Evolutionary conservation across 176 grass and related monocot species (phyloP), one percentile per base, ranked within the genome.

Genomic region (Echinochloa phyllopogon): DNA sequence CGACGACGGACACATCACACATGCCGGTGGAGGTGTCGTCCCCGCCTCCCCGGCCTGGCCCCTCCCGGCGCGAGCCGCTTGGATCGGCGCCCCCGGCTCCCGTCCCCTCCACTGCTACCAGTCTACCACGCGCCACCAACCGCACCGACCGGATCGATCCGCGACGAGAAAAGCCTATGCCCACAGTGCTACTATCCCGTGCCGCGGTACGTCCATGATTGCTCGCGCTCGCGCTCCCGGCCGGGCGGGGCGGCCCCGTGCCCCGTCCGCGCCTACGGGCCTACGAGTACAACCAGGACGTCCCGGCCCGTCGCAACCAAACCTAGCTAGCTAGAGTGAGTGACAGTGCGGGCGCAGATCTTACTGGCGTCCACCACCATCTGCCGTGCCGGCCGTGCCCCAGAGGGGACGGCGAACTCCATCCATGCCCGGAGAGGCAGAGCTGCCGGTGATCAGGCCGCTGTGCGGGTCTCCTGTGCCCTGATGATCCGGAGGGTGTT

Each of bases 191-290:
- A 43, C 27, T 58, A 59, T 8, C 3, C 4, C 20, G 59, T 61
- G 41, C 72, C 76, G 44, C 44, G 15, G 23, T n/a, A n/a, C n/a
- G n/a, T 53, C 36, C 74, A 78, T 78, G 65, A 65, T 83, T 70
- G 64, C 52, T 11, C 47, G 43, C 53, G 64, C 52, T 11, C 47
- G 43, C 53, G 18, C 65, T 21, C 42, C n/a, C 43, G 2, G 8
- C 15, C 33, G 6, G 14, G 27, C 50, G 2, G 14, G 13, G 8
- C 45, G 45, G 45, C 45, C 8, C 8, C 45, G 21, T 33, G 29
- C 29, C 29, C 53, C 53, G 6, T 1, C 2, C 8, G 3, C 25
- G 6, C 25, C 60, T 63, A 9, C 69, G 43, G 69, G 24, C 45
- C 70, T 74, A 52, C 71, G 6, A 37, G 52, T 63, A 71, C 80